Evolutionary conservation across 2,329 filamentous ascomycete species (phyloP), one percentile per base, ranked within the genome.

Genomic region (Ophioceras dolichostomum): DNA sequence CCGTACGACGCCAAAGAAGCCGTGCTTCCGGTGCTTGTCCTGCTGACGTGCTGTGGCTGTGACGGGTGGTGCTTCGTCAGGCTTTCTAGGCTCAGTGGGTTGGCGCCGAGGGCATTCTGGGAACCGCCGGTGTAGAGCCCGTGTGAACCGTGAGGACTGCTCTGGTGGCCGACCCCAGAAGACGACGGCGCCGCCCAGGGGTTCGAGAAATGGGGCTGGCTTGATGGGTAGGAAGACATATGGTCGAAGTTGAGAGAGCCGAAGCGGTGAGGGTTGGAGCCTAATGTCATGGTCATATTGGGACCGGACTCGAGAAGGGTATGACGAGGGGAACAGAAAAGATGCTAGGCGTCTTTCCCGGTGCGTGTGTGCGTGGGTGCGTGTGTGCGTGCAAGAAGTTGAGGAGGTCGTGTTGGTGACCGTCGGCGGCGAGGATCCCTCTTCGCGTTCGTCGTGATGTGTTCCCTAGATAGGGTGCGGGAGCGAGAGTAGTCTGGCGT

Each of bases 211-310:
- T 91, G 82, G 46, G 83, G 76, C 29, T 64, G 55, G 63, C 70
- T 55, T 66, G 70, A 56, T 52, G 68, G 57, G 61, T 84, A 86
- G 49, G 62, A 59, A 57, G 83, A 77, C 70, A 87, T 78, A 58
- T 76, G 70, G 58, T 89, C 84, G 68, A 89, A 91, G 60, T 76
- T 77, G 66, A 94, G 62, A 57, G 72, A 74, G 54, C 73, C 83
- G 65, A 82, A 84, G 59, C 76, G 76, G 67, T 78, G 84, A 65
- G 89, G 86, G 60, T 87, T 83, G 54, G 78, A 77, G 66, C 94
- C 86, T 68, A 94, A 76, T 61, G 88, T 84, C 86, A 94, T 94
- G 65, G 86, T 91, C 87, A 94, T 94, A 60, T 61, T 76, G 64
- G 48, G 53, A 44, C 39, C n/a, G n/a, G n/a, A n/a, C n/a, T n/a